phyloP scores from a whole-genome alignment of 2,329 filamentous ascomycete genomes.

The Alternaria novae-zelandiae region DNA sequence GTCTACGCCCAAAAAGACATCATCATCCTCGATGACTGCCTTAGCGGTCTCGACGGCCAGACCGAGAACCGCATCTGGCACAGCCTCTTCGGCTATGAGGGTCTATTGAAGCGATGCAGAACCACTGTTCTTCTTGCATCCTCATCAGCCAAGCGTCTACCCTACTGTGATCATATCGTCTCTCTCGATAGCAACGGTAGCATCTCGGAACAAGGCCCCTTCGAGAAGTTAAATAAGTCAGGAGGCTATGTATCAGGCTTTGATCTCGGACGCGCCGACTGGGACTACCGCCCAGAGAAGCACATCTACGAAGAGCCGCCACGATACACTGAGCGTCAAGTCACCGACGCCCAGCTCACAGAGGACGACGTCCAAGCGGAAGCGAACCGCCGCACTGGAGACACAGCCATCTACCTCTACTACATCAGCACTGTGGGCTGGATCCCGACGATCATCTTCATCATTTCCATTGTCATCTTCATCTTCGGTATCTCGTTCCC shows the following conservation, averaged over 20 bases:
- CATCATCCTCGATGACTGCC: conserved; percentile 59
- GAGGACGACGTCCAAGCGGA: conserved; percentile 42
- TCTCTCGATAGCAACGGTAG: conserved; percentile 45
- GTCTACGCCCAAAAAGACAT: conserved; percentile 58
- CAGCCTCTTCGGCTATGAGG: conserved; percentile 54
- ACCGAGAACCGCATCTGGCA: conserved; percentile 59
- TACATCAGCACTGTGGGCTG: conserved; percentile 42
- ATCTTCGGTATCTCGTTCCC: conserved; percentile 45
- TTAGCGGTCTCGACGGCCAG: conserved; percentile 59
- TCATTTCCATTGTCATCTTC: conserved; percentile 41
- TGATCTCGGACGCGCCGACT: conserved; percentile 40
- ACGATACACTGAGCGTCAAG: conserved; percentile 34
- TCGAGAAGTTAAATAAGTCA: conserved; percentile 44
- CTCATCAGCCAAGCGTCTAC: conserved; percentile 45
- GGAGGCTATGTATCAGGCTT: conserved; percentile 45
- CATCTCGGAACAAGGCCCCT: conserved; percentile 51
- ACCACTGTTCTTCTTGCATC: conserved; percentile 44
- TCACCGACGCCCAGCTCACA: conserved; percentile 24
- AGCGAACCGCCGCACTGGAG: conserved; percentile 40
- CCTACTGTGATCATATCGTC: conserved; percentile 52
- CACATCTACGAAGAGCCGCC: conserved; percentile 40
- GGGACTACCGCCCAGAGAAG: conserved; percentile 39
- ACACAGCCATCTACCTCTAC: conserved; percentile 43
- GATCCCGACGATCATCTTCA: conserved; percentile 38
- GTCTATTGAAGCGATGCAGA: conserved; percentile 52